Base-by-base conservation (phyloP, 495 filamentous ascomycete species). In the Xylaria sp. region DNA sequence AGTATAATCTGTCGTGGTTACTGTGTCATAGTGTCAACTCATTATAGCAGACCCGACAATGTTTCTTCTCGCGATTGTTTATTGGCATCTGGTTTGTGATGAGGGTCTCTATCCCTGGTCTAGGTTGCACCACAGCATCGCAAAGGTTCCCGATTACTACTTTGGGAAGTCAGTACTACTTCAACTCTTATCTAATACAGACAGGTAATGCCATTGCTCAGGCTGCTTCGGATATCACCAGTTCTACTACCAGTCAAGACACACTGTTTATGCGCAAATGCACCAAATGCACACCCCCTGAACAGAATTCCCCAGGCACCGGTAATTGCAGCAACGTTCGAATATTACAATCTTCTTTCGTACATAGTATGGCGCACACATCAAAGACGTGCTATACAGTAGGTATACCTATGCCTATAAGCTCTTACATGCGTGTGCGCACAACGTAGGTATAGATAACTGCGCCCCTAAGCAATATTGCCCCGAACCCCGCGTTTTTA, bases 131-230 rank as follows among this genome's bases (percentile, higher is more conserved):
- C 35, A 37, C 67, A 69, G 43, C 26, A 33, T 40, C 35, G 33
- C 59, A 70, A 63, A 70, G 21, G 68, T 63, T 44, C 68, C 58
- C 7, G 33, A 37, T 63, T 70, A 63, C 68, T 9, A 59, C 46
- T 70, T 70, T 70, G 35, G 68, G 68, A 62, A 46, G 9, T 17
- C 55, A 63, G 21, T 52, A 19, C 26, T 55, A 43, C 57, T 61
- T 46, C 58, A 40, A 69, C 35, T 62, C 58, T 63, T 19, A 29
- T 43, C 46, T 46, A 41, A 57, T 41, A 33, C 62, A 52, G 21
- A 62, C 12, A n/a, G n/a, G n/a, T 43, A 31, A 43, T 41, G 24
- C 19, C 50, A 68, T 40, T 64, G 15, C 44, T n/a, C 67, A 41
- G 57, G 58, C 21, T 62, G 35, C 67, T 44, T 69, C 57, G 57